Conservation (phyloP, 495 filamentous ascomycete species). For the Hyphodiscus hymeniophilus region DNA sequence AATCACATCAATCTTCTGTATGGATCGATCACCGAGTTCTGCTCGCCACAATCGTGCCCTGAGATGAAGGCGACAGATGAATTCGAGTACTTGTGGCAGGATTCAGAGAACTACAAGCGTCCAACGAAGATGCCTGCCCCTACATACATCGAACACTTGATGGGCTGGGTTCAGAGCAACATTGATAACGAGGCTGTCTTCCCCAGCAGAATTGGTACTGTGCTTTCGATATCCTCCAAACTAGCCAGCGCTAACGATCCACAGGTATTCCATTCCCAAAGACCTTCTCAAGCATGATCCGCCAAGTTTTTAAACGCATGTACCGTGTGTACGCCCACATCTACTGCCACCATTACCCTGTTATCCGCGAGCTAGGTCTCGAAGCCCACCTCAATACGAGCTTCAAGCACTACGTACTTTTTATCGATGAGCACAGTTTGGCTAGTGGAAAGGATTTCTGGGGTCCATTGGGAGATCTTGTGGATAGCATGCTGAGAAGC, state of each 20-base stretch:
- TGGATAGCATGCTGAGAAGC: slow-evolving; percentile 92
- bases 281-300: slow-evolving; percentile 74
- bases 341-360: slow-evolving; percentile 98
- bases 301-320: slow-evolving; percentile 95
- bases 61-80: slow-evolving; percentile 99
- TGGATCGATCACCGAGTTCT: slow-evolving; percentile 97
- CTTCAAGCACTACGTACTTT: slow-evolving; percentile 98
- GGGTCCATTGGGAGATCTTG: slow-evolving; percentile 92
- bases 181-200: slow-evolving; percentile 95
- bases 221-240: background rate
- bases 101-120: slow-evolving; percentile 82
- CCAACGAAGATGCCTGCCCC: slow-evolving; percentile 98
- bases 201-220: slow-evolving; percentile 75
- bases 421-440: slow-evolving; percentile 86
- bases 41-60: slow-evolving; percentile 90
- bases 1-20: slow-evolving; percentile 99
- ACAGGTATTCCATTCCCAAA: slow-evolving; percentile 92
- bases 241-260: slow-evolving; percentile 3
- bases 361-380: slow-evolving; percentile 87
- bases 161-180: slow-evolving; percentile 92
- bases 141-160: slow-evolving; percentile 93
- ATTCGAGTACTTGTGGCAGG: slow-evolving; percentile 99
- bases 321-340: slow-evolving; percentile 99
- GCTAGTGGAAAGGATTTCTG: slow-evolving; percentile 94
- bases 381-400: slow-evolving; percentile 98